Conservation (phyloP, 2,329 filamentous ascomycete genomes). For the Drechslerella stenobrocha region DNA sequence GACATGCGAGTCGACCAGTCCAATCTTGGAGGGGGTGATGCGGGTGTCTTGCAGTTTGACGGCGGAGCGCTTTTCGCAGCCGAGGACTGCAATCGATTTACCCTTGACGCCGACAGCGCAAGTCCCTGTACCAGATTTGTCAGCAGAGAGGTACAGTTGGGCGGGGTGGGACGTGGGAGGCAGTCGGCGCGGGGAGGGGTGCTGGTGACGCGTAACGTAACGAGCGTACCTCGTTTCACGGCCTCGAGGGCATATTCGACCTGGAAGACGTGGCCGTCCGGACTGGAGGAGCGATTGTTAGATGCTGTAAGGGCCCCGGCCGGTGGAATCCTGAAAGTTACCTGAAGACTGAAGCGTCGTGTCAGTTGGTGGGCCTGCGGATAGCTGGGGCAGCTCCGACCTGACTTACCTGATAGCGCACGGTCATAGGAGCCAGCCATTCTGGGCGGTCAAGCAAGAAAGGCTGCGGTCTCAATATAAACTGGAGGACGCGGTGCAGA, state of each 20-base stretch:
- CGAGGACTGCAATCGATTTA: conserved; percentile 87
- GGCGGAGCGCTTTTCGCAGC: conserved; percentile 97
- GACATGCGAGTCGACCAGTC: conserved; percentile 91
- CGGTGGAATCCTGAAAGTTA: conserved; percentile 18
- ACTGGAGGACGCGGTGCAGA: conserved; percentile 4
- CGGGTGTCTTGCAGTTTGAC: conserved; percentile 99
- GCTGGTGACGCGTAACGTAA: conserved; percentile 23
- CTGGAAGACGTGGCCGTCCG: conserved; percentile 99
- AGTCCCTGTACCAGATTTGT: conserved; percentile 66
- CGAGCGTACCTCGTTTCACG: conserved; percentile 82
- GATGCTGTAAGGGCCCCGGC: conserved; percentile 27
- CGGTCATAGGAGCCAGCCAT: conserved; percentile 83
- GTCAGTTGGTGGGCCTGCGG: conserved; percentile 46
- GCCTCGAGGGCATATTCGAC: conserved; percentile 99
- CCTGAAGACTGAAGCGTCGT: conserved; percentile 52
- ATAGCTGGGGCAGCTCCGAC: conserved; percentile 51
- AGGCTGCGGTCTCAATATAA: conserved; percentile 1
- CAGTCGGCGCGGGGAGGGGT: conserved; percentile 18
- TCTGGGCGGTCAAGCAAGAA: conserved; percentile 8
- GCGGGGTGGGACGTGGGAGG: conserved; percentile 28
- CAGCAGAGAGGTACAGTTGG: conserved; percentile 52
- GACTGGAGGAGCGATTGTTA: conserved; percentile 67
- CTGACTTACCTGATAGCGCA: conserved; percentile 83
- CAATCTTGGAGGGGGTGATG: conserved; percentile 98
- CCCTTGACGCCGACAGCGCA: conserved; percentile 98